Base-by-base conservation (phyloP, 768 basidiomycete species). In the Candolleomyces eurysporus region DNA sequence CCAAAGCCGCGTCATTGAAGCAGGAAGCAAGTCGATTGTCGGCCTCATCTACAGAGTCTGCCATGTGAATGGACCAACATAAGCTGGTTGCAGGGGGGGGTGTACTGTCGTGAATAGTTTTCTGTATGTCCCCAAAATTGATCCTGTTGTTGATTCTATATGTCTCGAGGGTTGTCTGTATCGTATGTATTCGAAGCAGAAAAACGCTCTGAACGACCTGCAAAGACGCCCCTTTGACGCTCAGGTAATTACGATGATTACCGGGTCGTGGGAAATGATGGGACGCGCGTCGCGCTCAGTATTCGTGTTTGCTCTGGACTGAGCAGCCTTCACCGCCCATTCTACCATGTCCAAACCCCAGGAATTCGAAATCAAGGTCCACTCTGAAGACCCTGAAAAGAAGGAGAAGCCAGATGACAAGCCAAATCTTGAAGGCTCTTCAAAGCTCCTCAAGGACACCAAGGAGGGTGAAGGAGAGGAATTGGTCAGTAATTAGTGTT, bases 371-470 rank as follows among this genome's bases (percentile, higher is more conserved):
- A 86, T 90, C 63, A 70, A 82, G 52, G 91, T 93, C 3, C 79
- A 80, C 1, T 85, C 91, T 8, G 82, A 91, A 53, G 92, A 94
- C 69, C 87, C 90, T 2, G 84, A 88, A 78, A 85, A 87, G 78
- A 89, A 90, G 74, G 78, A 83, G 63, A 84, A 86, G 70, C 78
- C 81, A 10, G 64, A 68, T 51, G 72, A 74, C 57, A 72, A 75
- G 56, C 67, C 72, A 11, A 62, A 68, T 43, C 57, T 63, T 53
- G 77, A 84, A 56, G 81, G 82, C 43, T 69, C 85, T 50, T 85
- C 88, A 19, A 88, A 85, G 69, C 68, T 77, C 39, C 77, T 79
- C 67, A 73, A 78, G 48, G 79, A 79, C 62, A 79, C 50, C 30
- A 70, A 83, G 68, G 79, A 82, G 57, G 82, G 76, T 52, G 88